These are phyloP conservation scores for Lentinula edodes DNA, from an alignment of 768 basidiomycete species.

Conservation along the genomic window DNA sequence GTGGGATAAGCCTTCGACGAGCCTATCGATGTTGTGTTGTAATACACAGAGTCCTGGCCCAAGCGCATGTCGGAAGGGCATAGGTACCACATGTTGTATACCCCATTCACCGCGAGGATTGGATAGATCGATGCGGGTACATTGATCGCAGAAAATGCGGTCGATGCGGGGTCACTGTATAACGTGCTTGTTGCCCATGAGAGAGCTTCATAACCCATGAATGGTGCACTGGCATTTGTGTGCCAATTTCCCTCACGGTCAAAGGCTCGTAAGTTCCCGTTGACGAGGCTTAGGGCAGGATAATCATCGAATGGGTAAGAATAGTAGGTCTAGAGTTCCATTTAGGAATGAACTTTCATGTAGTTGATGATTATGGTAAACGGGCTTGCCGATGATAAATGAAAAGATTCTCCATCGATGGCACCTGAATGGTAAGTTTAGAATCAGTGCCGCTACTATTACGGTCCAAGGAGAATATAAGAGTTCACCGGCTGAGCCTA, in stretches of 20 bases:
- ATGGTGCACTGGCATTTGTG: constrained; percentile 32
- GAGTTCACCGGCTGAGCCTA: constrained; percentile 31
- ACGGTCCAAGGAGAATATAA: neutral
- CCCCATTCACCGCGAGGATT: constrained; percentile 27
- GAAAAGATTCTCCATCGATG: constrained; percentile 30
- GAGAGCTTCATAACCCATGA: constrained; percentile 22
- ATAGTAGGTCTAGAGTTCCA: constrained; percentile 32
- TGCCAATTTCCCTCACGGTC: constrained; percentile 24
- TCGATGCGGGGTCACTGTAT: constrained; percentile 23
- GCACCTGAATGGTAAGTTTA: constrained; percentile 20
- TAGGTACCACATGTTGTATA: constrained; percentile 31
- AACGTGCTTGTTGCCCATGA: constrained; percentile 32
- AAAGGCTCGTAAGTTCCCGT: constrained; percentile 34
- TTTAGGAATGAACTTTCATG: neutral
- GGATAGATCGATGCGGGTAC: constrained; percentile 15
- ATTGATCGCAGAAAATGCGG: constrained; percentile 28
- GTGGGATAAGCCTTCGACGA: neutral
- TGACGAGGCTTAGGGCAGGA: constrained; percentile 31
- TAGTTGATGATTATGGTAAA: neutral
- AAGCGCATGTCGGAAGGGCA: constrained; percentile 19
- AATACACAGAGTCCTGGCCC: constrained; percentile 1
- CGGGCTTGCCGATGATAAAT: constrained; percentile 38
- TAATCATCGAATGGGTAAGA: constrained; percentile 48
- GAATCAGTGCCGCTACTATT: neutral
- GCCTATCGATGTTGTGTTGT: neutral